Evolutionary conservation across 2,329 filamentous ascomycete species (phyloP).

Genomic region (Diaporthe australafricana): DNA sequence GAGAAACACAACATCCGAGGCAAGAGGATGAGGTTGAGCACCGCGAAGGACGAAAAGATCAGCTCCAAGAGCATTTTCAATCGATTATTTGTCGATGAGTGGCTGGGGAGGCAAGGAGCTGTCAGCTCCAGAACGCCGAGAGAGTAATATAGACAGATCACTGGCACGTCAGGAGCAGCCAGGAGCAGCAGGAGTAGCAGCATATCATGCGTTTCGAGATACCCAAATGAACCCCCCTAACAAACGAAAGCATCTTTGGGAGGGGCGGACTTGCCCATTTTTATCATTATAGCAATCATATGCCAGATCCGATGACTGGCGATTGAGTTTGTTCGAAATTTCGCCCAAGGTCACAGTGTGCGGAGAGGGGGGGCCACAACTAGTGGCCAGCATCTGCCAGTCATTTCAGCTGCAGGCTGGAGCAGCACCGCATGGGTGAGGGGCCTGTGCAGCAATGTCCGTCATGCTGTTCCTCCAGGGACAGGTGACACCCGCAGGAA

Average conservation of each 20-base stretch:
- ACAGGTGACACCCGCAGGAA: background rate
- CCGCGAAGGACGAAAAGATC: conserved; percentile 24
- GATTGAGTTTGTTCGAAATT: conserved; percentile 32
- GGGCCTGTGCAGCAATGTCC: background rate
- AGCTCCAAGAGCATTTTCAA: conserved; percentile 18
- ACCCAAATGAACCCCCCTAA: conserved; percentile 5
- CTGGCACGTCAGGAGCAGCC: background rate
- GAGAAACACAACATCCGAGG: conserved; percentile 13
- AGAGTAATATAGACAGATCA: background rate
- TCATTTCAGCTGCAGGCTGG: conserved; percentile 4
- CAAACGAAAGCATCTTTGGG: background rate
- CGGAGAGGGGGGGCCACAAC: background rate
- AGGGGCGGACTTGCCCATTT: background rate
- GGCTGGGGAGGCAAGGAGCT: background rate
- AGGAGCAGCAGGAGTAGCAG: conserved; percentile 4
- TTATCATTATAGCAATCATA: background rate
- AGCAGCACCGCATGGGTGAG: background rate
- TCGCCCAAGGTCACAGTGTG: background rate
- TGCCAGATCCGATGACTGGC: conserved; percentile 21
- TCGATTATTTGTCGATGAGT: background rate
- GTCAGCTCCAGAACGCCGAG: background rate
- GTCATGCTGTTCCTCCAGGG: background rate
- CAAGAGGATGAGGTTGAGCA: conserved; percentile 22
- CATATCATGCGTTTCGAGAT: conserved; percentile 21
- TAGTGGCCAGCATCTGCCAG: background rate